Evolutionary conservation across 2,329 filamentous ascomycete species (phyloP), one percentile per base, ranked within the genome.

Genomic region (Fusarium globosum): DNA sequence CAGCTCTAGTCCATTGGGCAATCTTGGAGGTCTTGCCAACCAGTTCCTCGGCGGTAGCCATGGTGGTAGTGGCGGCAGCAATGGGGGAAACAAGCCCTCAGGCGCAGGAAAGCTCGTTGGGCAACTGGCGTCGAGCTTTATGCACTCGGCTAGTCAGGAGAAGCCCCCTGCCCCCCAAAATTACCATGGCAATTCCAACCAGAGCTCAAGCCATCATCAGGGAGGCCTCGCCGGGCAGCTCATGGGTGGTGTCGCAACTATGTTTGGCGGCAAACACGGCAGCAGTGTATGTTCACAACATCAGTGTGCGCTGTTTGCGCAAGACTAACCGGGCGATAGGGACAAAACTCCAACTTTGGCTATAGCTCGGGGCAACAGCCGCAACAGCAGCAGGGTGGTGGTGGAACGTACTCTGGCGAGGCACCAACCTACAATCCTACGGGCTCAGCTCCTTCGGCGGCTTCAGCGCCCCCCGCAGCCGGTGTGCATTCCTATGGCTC

Each of bases 171-270:
- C 77, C 59, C 78, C 79, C 20, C 84, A 86, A 66, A 87, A 83
- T 78, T 88, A 88, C 74, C 86, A 88, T 69, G 85, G 87, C 57
- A 83, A 84, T 7, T 84, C 86, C 69, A 80, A 82, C 56, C 77
- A 82, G 7, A 79, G 80, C 45, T 79, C 82, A 10, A 68, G 23
- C 45, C 78, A 83, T 28, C 80, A 85, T 26, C 79, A 85, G 42
- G 83, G 86, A 42, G 88, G 88, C 11, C 78, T 90, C 18, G 86
- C 87, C 13, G 88, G 88, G 13, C 80, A 84, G 30, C 80, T 90
- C 23, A 87, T 90, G 82, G 88, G 87, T 55, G 87, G 88, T 48
- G 87, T 89, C 63, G 84, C 86, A 63, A 85, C 85, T 79, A 88
- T 90, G 78, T 84, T 85, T 79, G 86, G 87, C 10, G 85, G 87